Base-by-base conservation (phyloP, 2,329 filamentous ascomycete species). In the Aureobasidium pullulans region DNA sequence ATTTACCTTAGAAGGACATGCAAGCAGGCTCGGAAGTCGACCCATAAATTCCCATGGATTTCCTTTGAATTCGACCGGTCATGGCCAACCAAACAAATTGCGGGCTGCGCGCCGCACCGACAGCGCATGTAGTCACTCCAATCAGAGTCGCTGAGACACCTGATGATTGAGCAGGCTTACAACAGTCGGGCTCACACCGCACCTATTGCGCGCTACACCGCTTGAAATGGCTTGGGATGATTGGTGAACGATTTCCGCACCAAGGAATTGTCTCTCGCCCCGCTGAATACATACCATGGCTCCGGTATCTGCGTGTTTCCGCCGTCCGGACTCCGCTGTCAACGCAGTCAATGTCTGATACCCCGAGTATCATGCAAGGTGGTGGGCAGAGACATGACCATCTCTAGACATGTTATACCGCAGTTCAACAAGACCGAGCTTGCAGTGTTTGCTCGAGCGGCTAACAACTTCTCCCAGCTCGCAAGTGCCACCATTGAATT, bases 131-230 rank as follows among this genome's bases (percentile, higher is more conserved):
- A 36, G n/a, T 28, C 16, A 46, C 40, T 37, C 52, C 52, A 56
- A 46, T 56, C 50, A 54, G 29, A 43, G n/a, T 6, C 28, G 28
- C 29, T 54, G 39, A 31, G 40, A 40, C 52, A 56, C 40, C 31
- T 56, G 52, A 56, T 56, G 28, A 42, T 46, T 29, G 40, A 29
- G 31, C 16, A 56, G 29, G 40, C 52, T 56, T 46, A 56, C 52
- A 54, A 16, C 28, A 36, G 23, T 36, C 40, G 40, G 52, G 40
- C 52, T 46, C 52, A 46, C 52, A 56, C 52, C 52, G 52, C 52
- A 56, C 52, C 50, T 42, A 36, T 40, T 36, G 46, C n/a, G 28
- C 9, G 47, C 47, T 53, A 54, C 50, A 54, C 50, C 50, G 50
- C 50, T 43, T 37, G 29, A 31, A 37, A 29, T 29, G 31, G 40